phyloP scores from a whole-genome alignment of 139 green algal genomes.

The Chlamydomonas asymmetrica region DNA sequence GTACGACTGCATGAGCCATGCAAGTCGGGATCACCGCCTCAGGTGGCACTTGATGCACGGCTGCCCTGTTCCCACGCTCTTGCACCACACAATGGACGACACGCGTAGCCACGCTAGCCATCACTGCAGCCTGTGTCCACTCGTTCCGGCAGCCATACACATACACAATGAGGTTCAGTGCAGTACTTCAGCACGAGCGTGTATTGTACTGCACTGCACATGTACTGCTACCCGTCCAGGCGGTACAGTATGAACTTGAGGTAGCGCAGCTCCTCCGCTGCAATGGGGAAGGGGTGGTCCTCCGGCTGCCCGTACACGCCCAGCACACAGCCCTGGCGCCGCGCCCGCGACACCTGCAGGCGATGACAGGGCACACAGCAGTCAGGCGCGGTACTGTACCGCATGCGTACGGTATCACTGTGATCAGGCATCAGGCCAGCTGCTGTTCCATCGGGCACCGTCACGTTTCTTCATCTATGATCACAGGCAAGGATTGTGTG shows the following conservation, averaged over 20 bases:
- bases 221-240: conserved; percentile 24
- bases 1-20: too few relatives aligned
- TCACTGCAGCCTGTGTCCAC: too few relatives aligned
- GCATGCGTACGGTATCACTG: not conserved
- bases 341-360: too few relatives aligned
- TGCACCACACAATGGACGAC: too few relatives aligned
- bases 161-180: too few relatives aligned
- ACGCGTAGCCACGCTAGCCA: too few relatives aligned
- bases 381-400: conserved; percentile 11
- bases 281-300: conserved; percentile 55
- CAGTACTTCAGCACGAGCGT: too few relatives aligned
- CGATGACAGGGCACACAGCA: too few relatives aligned
- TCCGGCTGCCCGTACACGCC: conserved; percentile 36
- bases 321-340: conserved; percentile 34
- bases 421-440: not conserved
- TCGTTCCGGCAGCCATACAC: too few relatives aligned
- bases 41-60: too few relatives aligned
- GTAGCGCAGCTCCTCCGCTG: conserved; percentile 52
- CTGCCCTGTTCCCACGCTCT: too few relatives aligned
- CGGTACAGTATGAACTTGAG: conserved; percentile 52
- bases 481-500: not conserved
- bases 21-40: too few relatives aligned
- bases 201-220: not conserved
- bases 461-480: not conserved
- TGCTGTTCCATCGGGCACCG: not conserved